phyloP scores from a whole-genome alignment of 2,329 filamentous ascomycete genomes.

The Emydomyces testavorans region DNA sequence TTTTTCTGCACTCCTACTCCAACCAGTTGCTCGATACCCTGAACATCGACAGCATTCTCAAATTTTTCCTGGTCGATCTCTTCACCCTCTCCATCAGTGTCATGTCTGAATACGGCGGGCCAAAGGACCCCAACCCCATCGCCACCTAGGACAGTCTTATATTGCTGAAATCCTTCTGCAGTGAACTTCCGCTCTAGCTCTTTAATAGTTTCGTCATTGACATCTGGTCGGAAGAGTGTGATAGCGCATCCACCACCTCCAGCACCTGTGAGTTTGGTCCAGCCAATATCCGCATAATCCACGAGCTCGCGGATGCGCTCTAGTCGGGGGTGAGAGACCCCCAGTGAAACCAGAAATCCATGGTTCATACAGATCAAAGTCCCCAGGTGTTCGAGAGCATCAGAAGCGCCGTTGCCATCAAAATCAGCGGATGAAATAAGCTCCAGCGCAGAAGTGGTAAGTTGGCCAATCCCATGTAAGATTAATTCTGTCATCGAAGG shows the following conservation, averaged over 20 bases:
- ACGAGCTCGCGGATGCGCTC: slow-evolving; percentile 71
- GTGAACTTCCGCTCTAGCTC: slow-evolving; percentile 49
- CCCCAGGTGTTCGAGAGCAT: slow-evolving; percentile 41
- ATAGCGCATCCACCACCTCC: slow-evolving; percentile 82
- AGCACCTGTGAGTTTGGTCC: slow-evolving; percentile 84
- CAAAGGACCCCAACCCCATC: no score
- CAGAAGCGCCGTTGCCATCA: no score
- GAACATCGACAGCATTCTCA: slow-evolving; percentile 57
- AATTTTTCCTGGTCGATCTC: slow-evolving; percentile 73
- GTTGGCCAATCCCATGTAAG: neutral
- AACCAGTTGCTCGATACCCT: no score
- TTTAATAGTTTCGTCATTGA: slow-evolving; percentile 42
- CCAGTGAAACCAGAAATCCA: slow-evolving; percentile 62
- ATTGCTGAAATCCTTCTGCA: slow-evolving; percentile 47
- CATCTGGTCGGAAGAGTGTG: slow-evolving; percentile 58
- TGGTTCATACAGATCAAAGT: slow-evolving; percentile 34
- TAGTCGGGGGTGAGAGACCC: slow-evolving; percentile 73
- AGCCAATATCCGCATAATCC: slow-evolving; percentile 59
- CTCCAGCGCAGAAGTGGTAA: slow-evolving; percentile 36
- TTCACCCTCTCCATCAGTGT: slow-evolving; percentile 63
- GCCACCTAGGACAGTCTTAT: slow-evolving; percentile 60
- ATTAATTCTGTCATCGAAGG: neutral
- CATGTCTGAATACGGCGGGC: no score
- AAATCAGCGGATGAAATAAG: no score
- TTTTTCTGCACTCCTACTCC: no score